These are phyloP conservation scores for Spergularia marina DNA, from an alignment of 148 eudicot species.

Conservation along the genomic window DNA sequence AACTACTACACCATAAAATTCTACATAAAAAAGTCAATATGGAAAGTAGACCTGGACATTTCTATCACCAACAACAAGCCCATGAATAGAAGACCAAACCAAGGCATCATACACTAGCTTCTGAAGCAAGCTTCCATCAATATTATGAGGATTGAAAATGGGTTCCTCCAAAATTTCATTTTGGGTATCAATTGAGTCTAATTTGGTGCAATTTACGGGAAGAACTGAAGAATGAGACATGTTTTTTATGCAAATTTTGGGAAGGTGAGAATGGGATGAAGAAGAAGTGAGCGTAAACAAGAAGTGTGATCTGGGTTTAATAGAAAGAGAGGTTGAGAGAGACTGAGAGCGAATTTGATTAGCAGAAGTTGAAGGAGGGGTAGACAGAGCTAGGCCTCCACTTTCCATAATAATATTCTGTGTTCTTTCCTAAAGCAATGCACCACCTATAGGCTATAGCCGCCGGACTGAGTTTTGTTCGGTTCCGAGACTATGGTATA, in stretches of 20 bases:
- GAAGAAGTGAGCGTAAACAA: not conserved
- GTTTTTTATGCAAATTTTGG: slow-evolving; percentile 12
- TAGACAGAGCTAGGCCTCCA: slow-evolving; percentile 8
- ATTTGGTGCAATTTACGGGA: slow-evolving; percentile 29
- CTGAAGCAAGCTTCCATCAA: slow-evolving; percentile 54
- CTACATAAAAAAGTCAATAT: not conserved
- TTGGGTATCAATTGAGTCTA: slow-evolving; percentile 26
- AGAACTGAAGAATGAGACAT: slow-evolving; percentile 28
- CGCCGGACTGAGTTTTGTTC: too few species aligned
- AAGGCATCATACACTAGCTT: slow-evolving; percentile 65
- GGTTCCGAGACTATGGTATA: too few species aligned
- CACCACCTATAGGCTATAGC: not conserved
- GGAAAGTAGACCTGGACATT: slow-evolving; percentile 48
- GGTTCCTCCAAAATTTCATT: slow-evolving; percentile 25
- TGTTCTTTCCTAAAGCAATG: not conserved
- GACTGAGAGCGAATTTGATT: slow-evolving; percentile 1
- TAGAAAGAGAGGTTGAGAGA: slow-evolving; percentile 2
- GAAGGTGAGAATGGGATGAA: slow-evolving; percentile 11
- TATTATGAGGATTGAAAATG: slow-evolving; percentile 49
- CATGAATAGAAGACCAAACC: slow-evolving; percentile 85
- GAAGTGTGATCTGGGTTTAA: slow-evolving; percentile 20
- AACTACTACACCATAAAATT: too few species aligned
- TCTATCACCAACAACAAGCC: slow-evolving; percentile 83
- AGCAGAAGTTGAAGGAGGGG: slow-evolving; percentile 27
- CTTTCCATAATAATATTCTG: slow-evolving; percentile 25